Evolutionary conservation across 495 filamentous ascomycete genomes (phyloP).

Genomic region (Penicillium manginii): DNA sequence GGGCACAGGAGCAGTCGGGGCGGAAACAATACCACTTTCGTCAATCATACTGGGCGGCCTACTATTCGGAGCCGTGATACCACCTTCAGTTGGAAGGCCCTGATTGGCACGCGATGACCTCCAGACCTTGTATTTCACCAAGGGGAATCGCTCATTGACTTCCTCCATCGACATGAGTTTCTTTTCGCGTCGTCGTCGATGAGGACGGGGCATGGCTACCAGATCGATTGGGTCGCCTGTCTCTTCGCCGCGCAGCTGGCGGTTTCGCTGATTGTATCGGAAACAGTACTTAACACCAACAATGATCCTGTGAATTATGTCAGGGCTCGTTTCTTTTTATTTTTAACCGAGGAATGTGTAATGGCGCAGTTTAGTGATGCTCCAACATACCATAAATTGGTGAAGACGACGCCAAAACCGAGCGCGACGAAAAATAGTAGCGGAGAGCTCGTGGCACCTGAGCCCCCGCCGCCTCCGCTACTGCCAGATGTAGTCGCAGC

Average conservation of each 20-base stretch:
- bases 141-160: conserved; percentile 94
- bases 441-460: conserved; percentile 71
- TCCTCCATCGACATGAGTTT: conserved; percentile 99
- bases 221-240: conserved; percentile 86
- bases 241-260: conserved; percentile 75
- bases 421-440: conserved; percentile 96
- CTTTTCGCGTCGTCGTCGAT: conserved; percentile 88
- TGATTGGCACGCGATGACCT: conserved; percentile 78
- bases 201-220: conserved; percentile 74
- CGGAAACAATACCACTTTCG: conserved; percentile 18
- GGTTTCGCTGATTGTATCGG: conserved; percentile 93
- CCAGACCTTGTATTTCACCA: conserved; percentile 96
- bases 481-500: conserved; percentile 27
- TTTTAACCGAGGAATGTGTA: not conserved
- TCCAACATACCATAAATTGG: conserved; percentile 83
- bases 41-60: conserved; percentile 34
- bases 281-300: conserved; percentile 99
- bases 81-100: conserved; percentile 82
- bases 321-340: too few relatives aligned
- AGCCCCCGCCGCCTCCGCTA: conserved; percentile 12
- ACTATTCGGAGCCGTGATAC: conserved; percentile 70
- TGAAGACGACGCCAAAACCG: conserved; percentile 98
- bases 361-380: not conserved
- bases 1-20: conserved; percentile 12
- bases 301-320: conserved; percentile 77